Conservation (phyloP, 2,329 filamentous ascomycete genomes). For the Biscogniauxia sp. region DNA sequence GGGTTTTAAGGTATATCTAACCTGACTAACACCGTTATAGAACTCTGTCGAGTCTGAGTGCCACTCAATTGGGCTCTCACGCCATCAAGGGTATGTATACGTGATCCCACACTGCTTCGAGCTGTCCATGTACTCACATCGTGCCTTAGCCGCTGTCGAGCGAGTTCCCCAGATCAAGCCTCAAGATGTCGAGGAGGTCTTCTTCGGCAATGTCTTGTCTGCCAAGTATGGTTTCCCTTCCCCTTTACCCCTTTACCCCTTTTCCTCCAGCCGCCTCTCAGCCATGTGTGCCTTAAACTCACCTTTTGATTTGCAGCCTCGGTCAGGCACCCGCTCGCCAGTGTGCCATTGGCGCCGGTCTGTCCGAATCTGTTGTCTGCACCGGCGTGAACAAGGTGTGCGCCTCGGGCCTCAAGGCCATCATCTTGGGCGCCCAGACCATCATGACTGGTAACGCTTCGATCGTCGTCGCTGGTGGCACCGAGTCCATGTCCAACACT, state of each 20-base stretch:
- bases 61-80: constrained; percentile 81
- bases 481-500: constrained; percentile 98
- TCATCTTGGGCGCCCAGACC: constrained; percentile 91
- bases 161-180: constrained; percentile 83
- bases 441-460: constrained; percentile 96
- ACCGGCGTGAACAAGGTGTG: constrained; percentile 99
- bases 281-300: neutral
- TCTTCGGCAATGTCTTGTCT: constrained; percentile 96
- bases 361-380: constrained; percentile 74
- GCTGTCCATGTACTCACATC: constrained; percentile 4
- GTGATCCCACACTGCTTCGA: neutral
- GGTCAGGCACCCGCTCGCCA: constrained; percentile 96
- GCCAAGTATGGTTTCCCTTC: constrained; percentile 66
- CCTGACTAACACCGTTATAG: constrained; percentile 45
- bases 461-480: constrained; percentile 88
- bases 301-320: constrained; percentile 55
- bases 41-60: constrained; percentile 82
- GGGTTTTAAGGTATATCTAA: constrained; percentile 8
- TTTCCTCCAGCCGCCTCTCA: neutral
- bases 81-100: constrained; percentile 80
- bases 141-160: constrained; percentile 67
- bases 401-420: constrained; percentile 90
- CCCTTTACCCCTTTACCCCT: constrained; percentile 11
- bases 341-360: constrained; percentile 85
- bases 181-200: constrained; percentile 90